A percentile compares a stretch with the other conserved stretches of the same genome.
phyloP scores from a whole-genome alignment of 108 stramenopile genomes.

The Pseudonitzschia multiseries region DNA sequence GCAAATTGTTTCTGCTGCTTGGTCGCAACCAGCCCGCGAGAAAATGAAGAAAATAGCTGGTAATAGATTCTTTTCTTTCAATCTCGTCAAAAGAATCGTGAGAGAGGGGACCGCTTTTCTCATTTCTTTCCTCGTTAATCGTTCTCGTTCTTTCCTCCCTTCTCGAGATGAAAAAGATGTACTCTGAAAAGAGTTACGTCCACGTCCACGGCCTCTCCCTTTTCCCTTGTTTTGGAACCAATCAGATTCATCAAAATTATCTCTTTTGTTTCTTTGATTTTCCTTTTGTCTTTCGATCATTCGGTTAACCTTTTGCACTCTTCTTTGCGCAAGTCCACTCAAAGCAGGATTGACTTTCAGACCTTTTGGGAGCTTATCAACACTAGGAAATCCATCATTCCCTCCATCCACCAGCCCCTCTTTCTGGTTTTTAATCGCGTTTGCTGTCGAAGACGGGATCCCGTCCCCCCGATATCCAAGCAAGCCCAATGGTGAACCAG shows the following conservation, averaged over 20 bases:
- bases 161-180: slow-evolving; percentile 45
- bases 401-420: slow-evolving; percentile 21
- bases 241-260: slow-evolving; percentile 31
- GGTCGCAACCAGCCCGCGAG: slow-evolving; percentile 86
- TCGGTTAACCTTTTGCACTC: slow-evolving; percentile 57
- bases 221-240: slow-evolving; percentile 16
- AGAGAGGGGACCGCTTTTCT: slow-evolving; percentile 69
- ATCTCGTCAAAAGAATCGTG: slow-evolving; percentile 52
- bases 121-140: slow-evolving; percentile 69
- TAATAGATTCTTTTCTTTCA: slow-evolving; percentile 68
- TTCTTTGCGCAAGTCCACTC: slow-evolving; percentile 42
- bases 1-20: slow-evolving; percentile 68
- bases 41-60: slow-evolving; percentile 96
- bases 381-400: slow-evolving; percentile 17
- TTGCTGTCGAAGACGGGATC: slow-evolving; percentile 11
- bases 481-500: slow-evolving; percentile 70
- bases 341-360: slow-evolving; percentile 66
- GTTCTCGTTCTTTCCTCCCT: slow-evolving; percentile 61
- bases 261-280: slow-evolving; percentile 20
- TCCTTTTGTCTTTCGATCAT: slow-evolving; percentile 52
- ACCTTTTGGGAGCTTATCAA: slow-evolving; percentile 58
- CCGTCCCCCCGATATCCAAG: slow-evolving; percentile 79
- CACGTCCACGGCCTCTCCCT: slow-evolving; percentile 20
- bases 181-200: slow-evolving; percentile 14
- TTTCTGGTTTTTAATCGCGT: slow-evolving; percentile 27